These are phyloP conservation scores for Leccinum subfulvum DNA, from an alignment of 1,284 basidiomycete genomes.

Conservation along the genomic window DNA sequence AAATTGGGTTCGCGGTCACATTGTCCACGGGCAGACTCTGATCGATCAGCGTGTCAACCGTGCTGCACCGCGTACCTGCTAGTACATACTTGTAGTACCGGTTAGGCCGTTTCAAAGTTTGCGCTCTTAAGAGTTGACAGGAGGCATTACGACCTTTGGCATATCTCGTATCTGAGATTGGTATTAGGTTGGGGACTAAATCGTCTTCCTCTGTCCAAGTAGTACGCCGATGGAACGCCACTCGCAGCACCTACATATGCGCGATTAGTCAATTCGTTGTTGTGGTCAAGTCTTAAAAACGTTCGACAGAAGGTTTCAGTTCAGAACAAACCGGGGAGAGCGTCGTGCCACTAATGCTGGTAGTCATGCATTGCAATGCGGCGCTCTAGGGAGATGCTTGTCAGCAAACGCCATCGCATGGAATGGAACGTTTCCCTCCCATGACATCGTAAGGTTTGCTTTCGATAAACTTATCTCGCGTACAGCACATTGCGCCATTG, in stretches of 20 bases:
- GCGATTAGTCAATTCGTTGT: not conserved
- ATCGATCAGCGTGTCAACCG: not conserved
- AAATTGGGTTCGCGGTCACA: conserved; percentile 3
- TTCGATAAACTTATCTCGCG: not conserved
- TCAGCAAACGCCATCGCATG: not conserved
- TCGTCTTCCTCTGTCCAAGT: not conserved
- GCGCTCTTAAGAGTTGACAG: not conserved
- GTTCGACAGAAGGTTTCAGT: not conserved
- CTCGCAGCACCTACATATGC: not conserved
- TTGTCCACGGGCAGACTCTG: not conserved
- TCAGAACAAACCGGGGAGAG: not conserved
- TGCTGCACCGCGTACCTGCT: not conserved
- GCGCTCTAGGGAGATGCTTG: not conserved
- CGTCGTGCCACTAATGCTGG: not conserved
- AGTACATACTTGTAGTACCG: not conserved
- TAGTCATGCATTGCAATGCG: not conserved
- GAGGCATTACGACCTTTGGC: not conserved
- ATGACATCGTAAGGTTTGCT: not conserved
- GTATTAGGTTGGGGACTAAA: not conserved
- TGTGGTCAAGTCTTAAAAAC: conserved; percentile 6
- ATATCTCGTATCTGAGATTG: conserved; percentile 7
- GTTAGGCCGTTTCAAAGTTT: not conserved
- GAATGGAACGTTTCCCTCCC: not conserved
- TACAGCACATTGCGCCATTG: not conserved
- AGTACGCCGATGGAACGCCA: conserved; percentile 1